Conservation (phyloP, 2,329 filamentous ascomycete species). For the Alternaria consortialis region DNA sequence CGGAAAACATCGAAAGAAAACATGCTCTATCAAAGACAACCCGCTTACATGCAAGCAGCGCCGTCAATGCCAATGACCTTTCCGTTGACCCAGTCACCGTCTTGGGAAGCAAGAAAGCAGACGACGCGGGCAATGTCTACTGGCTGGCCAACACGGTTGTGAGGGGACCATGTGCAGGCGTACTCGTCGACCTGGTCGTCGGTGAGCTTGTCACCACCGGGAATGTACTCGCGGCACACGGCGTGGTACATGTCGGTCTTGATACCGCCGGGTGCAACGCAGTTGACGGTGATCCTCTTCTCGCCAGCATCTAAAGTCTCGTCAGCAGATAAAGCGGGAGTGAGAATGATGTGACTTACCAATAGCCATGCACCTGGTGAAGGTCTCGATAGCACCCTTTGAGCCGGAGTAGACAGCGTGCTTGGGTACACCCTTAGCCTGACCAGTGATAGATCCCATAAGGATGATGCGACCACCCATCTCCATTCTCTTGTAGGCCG, state of each 20-base stretch:
- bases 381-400: slow-evolving; percentile 65
- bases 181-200: slow-evolving; percentile 70
- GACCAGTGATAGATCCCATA: slow-evolving; percentile 66
- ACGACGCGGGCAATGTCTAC: slow-evolving; percentile 74
- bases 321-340: slow-evolving; percentile 24
- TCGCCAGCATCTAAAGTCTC: slow-evolving; percentile 56
- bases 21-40: slow-evolving; percentile 4
- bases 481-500: slow-evolving; percentile 63
- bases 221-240: slow-evolving; percentile 71
- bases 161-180: slow-evolving; percentile 70
- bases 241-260: slow-evolving; percentile 69
- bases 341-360: slow-evolving; percentile 37
- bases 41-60: slow-evolving; percentile 54
- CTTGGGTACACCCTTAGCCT: slow-evolving; percentile 65
- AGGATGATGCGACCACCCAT: slow-evolving; percentile 63
- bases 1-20: slow-evolving; percentile 6
- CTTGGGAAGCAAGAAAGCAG: slow-evolving; percentile 66
- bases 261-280: slow-evolving; percentile 65
- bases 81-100: slow-evolving; percentile 66
- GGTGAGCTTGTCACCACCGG: slow-evolving; percentile 63
- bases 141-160: slow-evolving; percentile 71
- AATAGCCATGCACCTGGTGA: slow-evolving; percentile 64
- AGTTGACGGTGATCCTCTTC: slow-evolving; percentile 68
- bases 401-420: slow-evolving; percentile 63
- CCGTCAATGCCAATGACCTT: slow-evolving; percentile 62